A percentile compares a stretch with the other conserved stretches of the same genome.
phyloP scores from a whole-genome alignment of 768 basidiomycete species.

The Gymnopilus dilepis region DNA sequence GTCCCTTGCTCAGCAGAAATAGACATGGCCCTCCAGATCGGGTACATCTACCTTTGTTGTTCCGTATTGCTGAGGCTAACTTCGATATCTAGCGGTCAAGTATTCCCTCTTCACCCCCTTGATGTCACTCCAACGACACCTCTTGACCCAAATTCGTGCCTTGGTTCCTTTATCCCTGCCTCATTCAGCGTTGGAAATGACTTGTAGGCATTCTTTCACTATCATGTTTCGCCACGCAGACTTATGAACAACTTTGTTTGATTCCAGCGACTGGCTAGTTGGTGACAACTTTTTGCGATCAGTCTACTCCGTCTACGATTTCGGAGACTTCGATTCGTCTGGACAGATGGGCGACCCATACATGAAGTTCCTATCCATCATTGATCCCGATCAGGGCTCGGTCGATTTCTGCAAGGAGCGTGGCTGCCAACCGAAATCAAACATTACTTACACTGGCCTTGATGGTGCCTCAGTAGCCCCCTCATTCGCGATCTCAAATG shows the following conservation, averaged over 20 bases:
- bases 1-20: constrained; percentile 80
- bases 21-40: constrained; percentile 80
- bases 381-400: constrained; percentile 74
- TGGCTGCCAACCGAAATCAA: constrained; percentile 65
- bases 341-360: constrained; percentile 78
- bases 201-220: constrained; percentile 54
- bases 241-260: constrained; percentile 3
- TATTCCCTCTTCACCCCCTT: constrained; percentile 81
- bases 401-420: constrained; percentile 70
- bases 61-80: constrained; percentile 7
- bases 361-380: constrained; percentile 72
- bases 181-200: constrained; percentile 61
- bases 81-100: constrained; percentile 56
- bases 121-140: constrained; percentile 64
- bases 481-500: constrained; percentile 59
- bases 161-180: constrained; percentile 79
- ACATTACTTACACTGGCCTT: constrained; percentile 71
- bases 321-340: constrained; percentile 73
- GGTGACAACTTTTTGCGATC: constrained; percentile 87
- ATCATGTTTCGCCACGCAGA: constrained; percentile 5
- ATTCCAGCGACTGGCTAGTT: constrained; percentile 74
- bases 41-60: constrained; percentile 46
- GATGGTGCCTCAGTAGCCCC: constrained; percentile 45
- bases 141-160: constrained; percentile 54
- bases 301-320: constrained; percentile 83